Percentiles rank a stretch among this genome's conserved stretches.
These are phyloP conservation scores for Malus sieversii DNA, from an alignment of 306 rosid species.

Conservation along the genomic window DNA sequence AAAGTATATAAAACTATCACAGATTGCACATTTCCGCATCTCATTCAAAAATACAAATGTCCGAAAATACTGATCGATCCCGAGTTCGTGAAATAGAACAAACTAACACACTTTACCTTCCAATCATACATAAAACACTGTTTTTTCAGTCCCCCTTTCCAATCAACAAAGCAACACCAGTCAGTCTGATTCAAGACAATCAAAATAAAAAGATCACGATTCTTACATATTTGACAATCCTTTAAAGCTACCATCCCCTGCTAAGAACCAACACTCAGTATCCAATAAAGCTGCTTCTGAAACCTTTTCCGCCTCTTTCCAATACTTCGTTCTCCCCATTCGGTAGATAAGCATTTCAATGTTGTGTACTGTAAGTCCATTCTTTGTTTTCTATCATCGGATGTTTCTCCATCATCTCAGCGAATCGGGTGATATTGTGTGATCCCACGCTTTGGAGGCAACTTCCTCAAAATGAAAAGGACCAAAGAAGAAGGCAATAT, in stretches of 20 bases:
- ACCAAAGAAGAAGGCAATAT: constrained; percentile 51
- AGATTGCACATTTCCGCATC: neutral
- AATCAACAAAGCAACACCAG: constrained; percentile 6
- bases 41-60: neutral
- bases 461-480: constrained; percentile 51
- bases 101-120: neutral
- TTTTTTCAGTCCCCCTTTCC: neutral
- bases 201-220: constrained; percentile 5
- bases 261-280: neutral
- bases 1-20: neutral
- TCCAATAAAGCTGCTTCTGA: constrained; percentile 10
- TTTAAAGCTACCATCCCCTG: constrained; percentile 12
- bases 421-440: constrained; percentile 59
- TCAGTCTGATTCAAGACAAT: neutral
- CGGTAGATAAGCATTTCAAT: constrained; percentile 8
- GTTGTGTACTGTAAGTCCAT: neutral
- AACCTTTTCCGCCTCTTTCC: neutral
- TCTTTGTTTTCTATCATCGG: neutral
- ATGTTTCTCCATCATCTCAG: constrained; percentile 13
- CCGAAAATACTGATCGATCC: neutral
- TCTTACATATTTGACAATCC: constrained; percentile 7
- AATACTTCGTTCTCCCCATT: neutral
- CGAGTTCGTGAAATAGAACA: neutral
- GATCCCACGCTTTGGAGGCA: constrained; percentile 60
- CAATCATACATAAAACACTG: neutral